phyloP scores from a whole-genome alignment of 140 eudicot species.

The Senecio squalidus region DNA sequence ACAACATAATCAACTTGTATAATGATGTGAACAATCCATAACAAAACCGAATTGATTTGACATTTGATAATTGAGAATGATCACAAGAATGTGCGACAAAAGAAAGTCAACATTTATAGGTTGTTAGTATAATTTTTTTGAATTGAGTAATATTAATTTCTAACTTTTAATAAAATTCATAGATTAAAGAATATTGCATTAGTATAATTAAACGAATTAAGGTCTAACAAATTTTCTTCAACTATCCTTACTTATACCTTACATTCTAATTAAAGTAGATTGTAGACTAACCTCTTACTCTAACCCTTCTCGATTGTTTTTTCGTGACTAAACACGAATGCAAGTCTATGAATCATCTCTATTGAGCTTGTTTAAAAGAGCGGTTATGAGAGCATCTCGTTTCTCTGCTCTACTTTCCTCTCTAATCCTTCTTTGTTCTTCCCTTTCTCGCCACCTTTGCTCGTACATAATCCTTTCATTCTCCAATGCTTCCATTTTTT shows the following conservation, averaged over 20 bases:
- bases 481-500: conserved; percentile 73
- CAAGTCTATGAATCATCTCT: conserved; percentile 31
- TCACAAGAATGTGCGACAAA: neutral
- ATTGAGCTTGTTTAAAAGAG: conserved; percentile 63
- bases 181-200: too few relatives aligned
- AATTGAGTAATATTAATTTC: neutral
- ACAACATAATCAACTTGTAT: too few relatives aligned
- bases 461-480: conserved; percentile 74
- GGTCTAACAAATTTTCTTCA: too few relatives aligned
- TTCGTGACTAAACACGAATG: neutral
- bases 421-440: conserved; percentile 64
- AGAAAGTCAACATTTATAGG: neutral
- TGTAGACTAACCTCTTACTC: conserved; percentile 2
- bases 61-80: neutral
- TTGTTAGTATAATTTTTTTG: neutral
- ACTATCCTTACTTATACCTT: neutral
- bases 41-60: neutral
- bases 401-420: conserved; percentile 85
- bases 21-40: neutral
- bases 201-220: too few relatives aligned
- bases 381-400: conserved; percentile 75
- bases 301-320: neutral
- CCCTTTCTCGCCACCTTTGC: conserved; percentile 70
- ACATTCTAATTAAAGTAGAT: neutral
- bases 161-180: too few relatives aligned